A percentile compares a stretch with the other conserved stretches of the same genome.
phyloP scores from a whole-genome alignment of 768 basidiomycete genomes.

The Multifurca ochricompacta region DNA sequence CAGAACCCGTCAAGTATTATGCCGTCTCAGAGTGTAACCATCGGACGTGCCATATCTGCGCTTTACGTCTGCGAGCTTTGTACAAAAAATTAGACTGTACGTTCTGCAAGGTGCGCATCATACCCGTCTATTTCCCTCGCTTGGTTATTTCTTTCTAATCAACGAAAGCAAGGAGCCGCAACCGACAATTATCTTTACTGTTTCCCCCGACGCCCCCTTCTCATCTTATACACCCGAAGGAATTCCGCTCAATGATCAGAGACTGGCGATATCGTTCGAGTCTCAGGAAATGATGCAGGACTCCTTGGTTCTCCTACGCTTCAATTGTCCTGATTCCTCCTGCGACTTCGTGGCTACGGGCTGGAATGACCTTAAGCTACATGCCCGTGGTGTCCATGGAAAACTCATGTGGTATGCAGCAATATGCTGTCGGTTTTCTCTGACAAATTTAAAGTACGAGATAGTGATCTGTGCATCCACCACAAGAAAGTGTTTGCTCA shows the following conservation, averaged over 20 bases:
- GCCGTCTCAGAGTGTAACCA: conserved; percentile 88
- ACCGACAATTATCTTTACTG: conserved; percentile 65
- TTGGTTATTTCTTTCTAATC: not conserved
- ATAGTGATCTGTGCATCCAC: conserved; percentile 78
- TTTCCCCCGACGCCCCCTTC: conserved; percentile 53
- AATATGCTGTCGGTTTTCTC: not conserved
- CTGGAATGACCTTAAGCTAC: conserved; percentile 86
- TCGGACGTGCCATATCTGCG: conserved; percentile 91
- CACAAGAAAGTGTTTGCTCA: conserved; percentile 93
- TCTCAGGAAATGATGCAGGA: conserved; percentile 93
- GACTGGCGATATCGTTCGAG: conserved; percentile 80
- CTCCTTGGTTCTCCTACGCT: conserved; percentile 80
- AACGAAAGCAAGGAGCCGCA: conserved; percentile 52
- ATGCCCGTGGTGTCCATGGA: conserved; percentile 68
- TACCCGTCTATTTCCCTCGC: not conserved
- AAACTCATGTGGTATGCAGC: conserved; percentile 72
- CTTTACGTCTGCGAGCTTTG: conserved; percentile 75
- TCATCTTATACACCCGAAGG: conserved; percentile 46
- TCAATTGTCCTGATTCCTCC: conserved; percentile 83
- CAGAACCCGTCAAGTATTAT: conserved; percentile 87
- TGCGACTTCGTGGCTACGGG: conserved; percentile 82
- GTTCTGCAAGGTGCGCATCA: conserved; percentile 78
- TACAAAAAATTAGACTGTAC: conserved; percentile 94
- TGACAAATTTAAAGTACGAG: not conserved
- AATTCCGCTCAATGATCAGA: conserved; percentile 60